A percentile compares a stretch with the other conserved stretches of the same genome.
Evolutionary conservation across 176 grass and related monocot genomes (phyloP).

Genomic region (Oryza longistaminata): DNA sequence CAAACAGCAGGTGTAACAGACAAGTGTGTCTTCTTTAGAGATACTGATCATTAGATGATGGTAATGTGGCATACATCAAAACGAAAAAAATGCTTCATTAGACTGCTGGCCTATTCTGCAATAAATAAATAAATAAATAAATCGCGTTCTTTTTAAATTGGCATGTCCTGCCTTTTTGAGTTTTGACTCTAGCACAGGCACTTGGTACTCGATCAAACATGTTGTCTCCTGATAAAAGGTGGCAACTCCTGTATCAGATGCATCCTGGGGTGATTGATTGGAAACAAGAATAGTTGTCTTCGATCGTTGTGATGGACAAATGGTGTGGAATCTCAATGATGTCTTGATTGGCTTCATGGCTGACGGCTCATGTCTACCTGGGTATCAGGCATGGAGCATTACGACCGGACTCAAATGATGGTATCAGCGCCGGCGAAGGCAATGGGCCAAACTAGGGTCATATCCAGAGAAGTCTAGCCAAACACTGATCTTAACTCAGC

Average conservation of each 20-base stretch:
- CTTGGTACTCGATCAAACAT: background rate
- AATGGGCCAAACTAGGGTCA: too few relatives aligned
- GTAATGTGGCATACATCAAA: background rate
- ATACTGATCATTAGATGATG: background rate
- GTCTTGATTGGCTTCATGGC: background rate
- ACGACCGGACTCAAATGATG: too few relatives aligned
- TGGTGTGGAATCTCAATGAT: background rate
- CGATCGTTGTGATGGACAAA: slow-evolving; percentile 6
- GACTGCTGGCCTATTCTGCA: background rate
- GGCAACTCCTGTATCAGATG: background rate
- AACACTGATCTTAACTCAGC: background rate
- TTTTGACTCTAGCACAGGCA: slow-evolving; percentile 19
- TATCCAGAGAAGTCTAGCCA: background rate
- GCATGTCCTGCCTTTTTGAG: background rate
- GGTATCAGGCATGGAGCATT: background rate
- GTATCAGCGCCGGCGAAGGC: background rate
- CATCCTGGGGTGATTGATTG: background rate
- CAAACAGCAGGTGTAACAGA: slow-evolving; percentile 8
- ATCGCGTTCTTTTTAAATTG: too few relatives aligned
- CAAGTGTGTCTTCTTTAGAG: background rate
- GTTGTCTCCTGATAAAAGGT: background rate
- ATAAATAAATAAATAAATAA: too few relatives aligned
- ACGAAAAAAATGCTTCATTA: background rate
- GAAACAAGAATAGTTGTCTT: background rate
- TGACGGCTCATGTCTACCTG: background rate